Evolutionary conservation across 768 basidiomycete genomes (phyloP).

Genomic region (Strobilomyces echinocephalus): DNA sequence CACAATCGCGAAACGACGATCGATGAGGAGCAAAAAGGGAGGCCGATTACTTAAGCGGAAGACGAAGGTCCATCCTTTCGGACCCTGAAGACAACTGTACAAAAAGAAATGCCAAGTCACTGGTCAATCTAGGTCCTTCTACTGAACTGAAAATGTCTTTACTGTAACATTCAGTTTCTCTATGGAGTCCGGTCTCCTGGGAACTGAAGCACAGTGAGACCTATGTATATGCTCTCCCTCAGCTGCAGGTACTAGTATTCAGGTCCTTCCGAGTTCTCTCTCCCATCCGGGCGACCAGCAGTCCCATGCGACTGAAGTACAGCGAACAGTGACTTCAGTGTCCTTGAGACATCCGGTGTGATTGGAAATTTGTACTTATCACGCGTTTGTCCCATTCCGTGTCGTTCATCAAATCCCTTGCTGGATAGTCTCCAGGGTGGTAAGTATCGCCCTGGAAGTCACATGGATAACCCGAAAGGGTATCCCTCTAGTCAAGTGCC

Average conservation of each 20-base stretch:
- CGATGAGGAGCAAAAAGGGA: constrained; percentile 54
- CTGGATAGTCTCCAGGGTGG: no score
- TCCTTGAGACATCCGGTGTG: constrained; percentile 18
- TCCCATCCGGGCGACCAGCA: constrained; percentile 2
- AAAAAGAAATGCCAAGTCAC: constrained; percentile 40
- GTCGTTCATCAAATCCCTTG: no score
- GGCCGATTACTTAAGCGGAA: constrained; percentile 60
- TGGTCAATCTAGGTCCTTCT: not conserved
- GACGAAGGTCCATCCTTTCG: constrained; percentile 54
- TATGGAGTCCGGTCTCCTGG: not conserved
- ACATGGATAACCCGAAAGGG: no score
- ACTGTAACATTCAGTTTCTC: not conserved
- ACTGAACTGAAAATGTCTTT: not conserved
- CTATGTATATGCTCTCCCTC: not conserved
- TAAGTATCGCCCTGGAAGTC: no score
- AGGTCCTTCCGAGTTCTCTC: constrained; percentile 2
- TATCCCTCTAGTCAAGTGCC: no score
- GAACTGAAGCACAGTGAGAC: constrained; percentile 14
- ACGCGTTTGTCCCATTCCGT: constrained; percentile 11
- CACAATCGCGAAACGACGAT: constrained; percentile 29
- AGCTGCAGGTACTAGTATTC: constrained; percentile 1
- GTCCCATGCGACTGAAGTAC: not conserved
- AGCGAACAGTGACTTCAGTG: not conserved
- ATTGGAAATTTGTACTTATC: constrained; percentile 6
- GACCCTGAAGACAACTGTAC: constrained; percentile 33